Evolutionary conservation across 441 rosid genomes (phyloP), one percentile per base, ranked within the genome.

Genomic region (Viola pubescens): DNA sequence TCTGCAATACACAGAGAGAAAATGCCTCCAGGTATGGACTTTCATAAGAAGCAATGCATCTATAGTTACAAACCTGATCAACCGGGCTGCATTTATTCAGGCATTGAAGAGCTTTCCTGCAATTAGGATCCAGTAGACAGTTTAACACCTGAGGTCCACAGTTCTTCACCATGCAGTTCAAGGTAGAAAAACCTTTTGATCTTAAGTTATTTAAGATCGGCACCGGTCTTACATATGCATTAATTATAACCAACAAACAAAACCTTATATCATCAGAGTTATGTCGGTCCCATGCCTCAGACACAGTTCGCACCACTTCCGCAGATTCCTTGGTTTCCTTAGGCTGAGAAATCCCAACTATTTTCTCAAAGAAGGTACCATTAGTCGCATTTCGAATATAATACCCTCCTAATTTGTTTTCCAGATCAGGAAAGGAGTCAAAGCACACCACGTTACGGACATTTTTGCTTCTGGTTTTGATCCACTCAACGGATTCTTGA

Each of bases 41-140:
- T 70, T 91, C 95, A 14, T 88, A 91, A 19, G 98, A 91, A 46
- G 95, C 95, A 71, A 91, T 91, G 54, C 98, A 88, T 48, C 83
- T 70, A 61, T 91, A 88, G 41, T 85, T 91, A 66, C 98, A 91
- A 53, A 91, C 98, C 63, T 84, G 98, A 60, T 91, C 94, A 37
- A 89, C 91, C 0, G 95, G 94, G 77, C 89, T 91, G 68, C 98
- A 91, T n/a, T 76, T 69, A 67, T 87, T 88, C 78, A 91, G 75
- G 78, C 98, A 89, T 66, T 87, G 91, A 45, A 91, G 88, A 37
- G 95, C 97, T 72, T 89, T 89, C 76, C 96, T 78, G 68, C 96
- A 87, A 34, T 82, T 73, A 2, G 95, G 89, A 77, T 91, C 95
- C 77, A 87, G 58, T 11, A 89, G 77, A 65, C 97, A 89, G 70